Percentiles rank a stretch among this genome's conserved stretches.
These are phyloP conservation scores for Penicillium sumatraense DNA, from an alignment of 2,329 filamentous ascomycete species.

Conservation along the genomic window DNA sequence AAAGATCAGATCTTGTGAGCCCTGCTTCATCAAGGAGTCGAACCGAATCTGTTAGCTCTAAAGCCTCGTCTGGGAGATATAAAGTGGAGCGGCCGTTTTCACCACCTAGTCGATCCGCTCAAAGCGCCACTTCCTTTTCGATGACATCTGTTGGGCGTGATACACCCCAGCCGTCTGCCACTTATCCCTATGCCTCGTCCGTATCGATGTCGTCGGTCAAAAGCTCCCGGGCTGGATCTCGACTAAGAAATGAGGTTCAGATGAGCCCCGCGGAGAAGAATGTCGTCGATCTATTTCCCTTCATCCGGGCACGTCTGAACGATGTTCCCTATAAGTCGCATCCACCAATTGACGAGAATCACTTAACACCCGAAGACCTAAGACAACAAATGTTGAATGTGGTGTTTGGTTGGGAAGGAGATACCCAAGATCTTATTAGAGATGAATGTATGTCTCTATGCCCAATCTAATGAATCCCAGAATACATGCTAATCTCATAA, in stretches of 20 bases:
- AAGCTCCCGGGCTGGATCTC: constrained; percentile 60
- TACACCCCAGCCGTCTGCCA: constrained; percentile 47
- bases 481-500: constrained; percentile 19
- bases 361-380: constrained; percentile 74
- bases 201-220: constrained; percentile 54
- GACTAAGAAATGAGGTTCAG: constrained; percentile 78
- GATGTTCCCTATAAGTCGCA: constrained; percentile 82
- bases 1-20: constrained; percentile 69
- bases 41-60: constrained; percentile 64
- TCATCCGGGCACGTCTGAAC: constrained; percentile 76
- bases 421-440: constrained; percentile 77
- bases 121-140: constrained; percentile 53
- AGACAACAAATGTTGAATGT: constrained; percentile 88
- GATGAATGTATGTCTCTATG: constrained; percentile 68
- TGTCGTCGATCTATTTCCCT: constrained; percentile 82
- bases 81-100: constrained; percentile 42
- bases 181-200: constrained; percentile 47
- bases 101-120: constrained; percentile 46
- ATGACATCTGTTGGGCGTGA: constrained; percentile 41
- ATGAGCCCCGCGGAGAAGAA: constrained; percentile 76
- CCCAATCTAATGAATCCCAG: background rate
- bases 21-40: constrained; percentile 67
- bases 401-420: constrained; percentile 93
- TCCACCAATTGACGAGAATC: constrained; percentile 60
- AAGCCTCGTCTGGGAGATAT: constrained; percentile 55